phyloP scores from a whole-genome alignment of 805 yeast genomes.

The Nakazawaea peltata region DNA sequence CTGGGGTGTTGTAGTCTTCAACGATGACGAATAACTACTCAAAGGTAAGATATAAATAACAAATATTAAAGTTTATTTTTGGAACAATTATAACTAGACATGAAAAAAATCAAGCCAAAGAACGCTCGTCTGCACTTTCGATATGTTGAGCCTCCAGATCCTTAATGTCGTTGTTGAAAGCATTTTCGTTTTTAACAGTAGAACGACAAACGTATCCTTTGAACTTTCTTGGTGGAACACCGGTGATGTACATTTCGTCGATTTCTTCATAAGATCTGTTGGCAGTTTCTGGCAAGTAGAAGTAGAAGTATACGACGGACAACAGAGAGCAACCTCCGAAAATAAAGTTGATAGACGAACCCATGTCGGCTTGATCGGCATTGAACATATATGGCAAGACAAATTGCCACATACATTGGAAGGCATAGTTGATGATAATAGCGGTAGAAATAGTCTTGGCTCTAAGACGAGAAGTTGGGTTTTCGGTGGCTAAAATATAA shows the following conservation, averaged over 20 bases:
- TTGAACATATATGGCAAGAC: slow-evolving; percentile 10
- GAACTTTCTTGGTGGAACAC: slow-evolving; percentile 24
- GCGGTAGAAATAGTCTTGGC: slow-evolving; percentile 9
- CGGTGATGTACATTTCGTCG: slow-evolving; percentile 40
- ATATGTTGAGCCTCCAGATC: neutral
- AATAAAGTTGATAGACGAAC: slow-evolving; percentile 8
- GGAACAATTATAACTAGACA: no score
- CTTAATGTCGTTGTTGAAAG: neutral
- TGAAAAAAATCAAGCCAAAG: no score
- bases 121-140: no score
- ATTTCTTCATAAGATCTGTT: slow-evolving; percentile 53
- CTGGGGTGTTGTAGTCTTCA: no score
- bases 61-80: no score
- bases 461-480: slow-evolving; percentile 7
- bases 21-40: no score
- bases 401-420: slow-evolving; percentile 7
- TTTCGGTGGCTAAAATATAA: slow-evolving; percentile 14
- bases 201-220: slow-evolving; percentile 7
- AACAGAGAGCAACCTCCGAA: slow-evolving; percentile 8
- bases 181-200: slow-evolving; percentile 1
- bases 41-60: no score
- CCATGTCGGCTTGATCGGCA: slow-evolving; percentile 11
- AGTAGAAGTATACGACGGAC: slow-evolving; percentile 32
- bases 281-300: slow-evolving; percentile 52
- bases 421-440: slow-evolving; percentile 3